Base-by-base conservation (phyloP, 2,329 filamentous ascomycete species). In the Trichophaea hybrida region DNA sequence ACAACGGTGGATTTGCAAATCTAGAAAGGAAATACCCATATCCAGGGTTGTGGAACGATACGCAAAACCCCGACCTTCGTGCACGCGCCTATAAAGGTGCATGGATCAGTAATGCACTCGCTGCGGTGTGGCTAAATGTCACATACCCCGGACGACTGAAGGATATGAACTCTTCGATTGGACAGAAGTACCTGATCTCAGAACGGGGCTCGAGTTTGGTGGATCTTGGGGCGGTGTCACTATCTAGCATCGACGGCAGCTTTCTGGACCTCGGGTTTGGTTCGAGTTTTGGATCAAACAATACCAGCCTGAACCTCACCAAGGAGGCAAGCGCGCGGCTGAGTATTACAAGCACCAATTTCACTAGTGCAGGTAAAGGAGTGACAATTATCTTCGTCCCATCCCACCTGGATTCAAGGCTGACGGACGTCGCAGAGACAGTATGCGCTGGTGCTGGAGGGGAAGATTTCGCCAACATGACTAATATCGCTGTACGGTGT, bases 31-130 rank as follows among this genome's bases (percentile, higher is more conserved):
- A 68, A 4, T 72, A 71, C 43, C 74, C 74, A 0, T 10, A 61
- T 0, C 67, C 68, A 35, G 66, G 31, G 4, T 46, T 10, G 38
- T 57, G 67, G 8, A 59, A 66, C 0, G 67, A 74, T 46, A 59
- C 70, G 1, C 72, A 74, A 54, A 60, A 61, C 40, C 71, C 73
- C 0, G 70, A 75, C 24, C 67, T 77, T 0, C 60, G 61, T 5
- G 67, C 58, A 0, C 67, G 76, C 12, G 76, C 75, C 0, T 76
- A 75, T 59, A 72, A 73, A 59, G 74, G 71, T 0, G 76, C 75
- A 0, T 75, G 69, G 71, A 61, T 74, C 5, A 72, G 71, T 43
- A 77, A 77, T 63, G 69, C 64, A 2, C 70, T 69, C 17, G 70
- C 70, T 2, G 74, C 74, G 71, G 40, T 72, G 1, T 73, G 70